Evolutionary conservation across 208 protist species (phyloP).

Genomic region (Naegleria lovaniensis): DNA sequence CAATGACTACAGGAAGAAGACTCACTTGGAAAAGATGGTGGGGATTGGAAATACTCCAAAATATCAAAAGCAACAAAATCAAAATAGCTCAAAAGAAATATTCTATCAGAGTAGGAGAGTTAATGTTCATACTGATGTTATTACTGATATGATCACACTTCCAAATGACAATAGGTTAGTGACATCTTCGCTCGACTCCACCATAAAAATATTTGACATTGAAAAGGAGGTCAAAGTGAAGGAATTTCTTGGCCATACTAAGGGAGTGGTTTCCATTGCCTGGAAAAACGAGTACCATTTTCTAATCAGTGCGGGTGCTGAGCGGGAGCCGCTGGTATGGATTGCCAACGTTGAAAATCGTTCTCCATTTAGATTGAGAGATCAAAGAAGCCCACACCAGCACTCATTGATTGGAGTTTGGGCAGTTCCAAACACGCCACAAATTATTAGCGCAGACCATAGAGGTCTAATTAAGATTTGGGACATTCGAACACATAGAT

Average conservation of each 20-base stretch:
- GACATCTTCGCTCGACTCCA: background rate
- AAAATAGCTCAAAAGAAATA: background rate
- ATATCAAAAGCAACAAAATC: background rate
- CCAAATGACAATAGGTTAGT: slow-evolving; percentile 9
- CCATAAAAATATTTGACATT: slow-evolving; percentile 7
- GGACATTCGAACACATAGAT: slow-evolving; percentile 63
- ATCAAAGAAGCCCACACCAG: slow-evolving; percentile 35
- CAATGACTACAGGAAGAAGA: background rate
- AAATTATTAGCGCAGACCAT: slow-evolving; percentile 62
- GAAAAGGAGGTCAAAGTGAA: background rate
- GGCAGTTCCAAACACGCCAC: slow-evolving; percentile 51
- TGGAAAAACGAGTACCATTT: slow-evolving; percentile 37
- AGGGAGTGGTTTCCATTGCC: slow-evolving; percentile 34
- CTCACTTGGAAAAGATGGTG: background rate
- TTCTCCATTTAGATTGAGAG: slow-evolving; percentile 30
- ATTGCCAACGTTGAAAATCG: slow-evolving; percentile 30
- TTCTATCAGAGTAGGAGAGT: background rate
- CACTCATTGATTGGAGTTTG: slow-evolving; percentile 52
- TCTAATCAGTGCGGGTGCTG: slow-evolving; percentile 35
- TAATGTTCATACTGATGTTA: background rate
- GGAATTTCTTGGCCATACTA: slow-evolving; percentile 3
- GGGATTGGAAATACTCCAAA: background rate
- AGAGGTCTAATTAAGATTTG: slow-evolving; percentile 65
- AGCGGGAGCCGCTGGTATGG: slow-evolving; percentile 32
- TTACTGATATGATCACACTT: slow-evolving; percentile 6